Base-by-base conservation (phyloP, 1,139 yeast species). In the Saccharomycopsis hybrid region DNA sequence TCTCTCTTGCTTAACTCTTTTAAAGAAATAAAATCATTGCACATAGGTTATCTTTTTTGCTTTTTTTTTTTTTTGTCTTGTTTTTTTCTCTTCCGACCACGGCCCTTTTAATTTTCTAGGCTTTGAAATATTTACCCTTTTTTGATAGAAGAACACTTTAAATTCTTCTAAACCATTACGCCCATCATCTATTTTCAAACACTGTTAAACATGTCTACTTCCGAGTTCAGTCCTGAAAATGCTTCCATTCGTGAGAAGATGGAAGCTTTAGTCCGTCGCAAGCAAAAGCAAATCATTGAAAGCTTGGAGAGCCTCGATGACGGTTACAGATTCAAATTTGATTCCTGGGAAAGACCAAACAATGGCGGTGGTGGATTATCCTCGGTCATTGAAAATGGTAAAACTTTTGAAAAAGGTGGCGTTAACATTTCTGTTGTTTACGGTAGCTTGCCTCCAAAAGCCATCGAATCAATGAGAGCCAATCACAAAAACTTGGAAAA, bases 371-470 rank as follows among this genome's bases (percentile, higher is more conserved):
- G 95, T 52, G 98, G 98, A 49, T 78, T 81, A 56, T 81, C 96
- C 3, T 87, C 89, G 79, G 97, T 92, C 31, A 68, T 92, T 50
- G 94, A 87, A 62, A 81, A 87, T 57, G 97, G 98, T 53, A 73
- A 83, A 45, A 86, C 92, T 1, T 86, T 86, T 62, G 97, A 92
- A 64, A 90, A 92, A 64, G 98, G 95, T 39, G 98, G 97, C 55
- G 96, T 88, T 50, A 92, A 90, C 65, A 82, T 92, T 59, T 85
- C 96, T 11, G 82, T 89, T 44, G 95, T 92, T 47, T 82, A 85
- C 63, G 97, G 98, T 31, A 74, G 66, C 39, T 72, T 92, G 56
- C 96, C 97, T 25, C 92, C 96, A 36, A 77, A 76, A 40, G 98
- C 96, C 3, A 85, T 90, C 47, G 73, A 75, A 50, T 77, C 90